Conservation (phyloP, 495 filamentous ascomycete species). For the Xylaria longipes region DNA sequence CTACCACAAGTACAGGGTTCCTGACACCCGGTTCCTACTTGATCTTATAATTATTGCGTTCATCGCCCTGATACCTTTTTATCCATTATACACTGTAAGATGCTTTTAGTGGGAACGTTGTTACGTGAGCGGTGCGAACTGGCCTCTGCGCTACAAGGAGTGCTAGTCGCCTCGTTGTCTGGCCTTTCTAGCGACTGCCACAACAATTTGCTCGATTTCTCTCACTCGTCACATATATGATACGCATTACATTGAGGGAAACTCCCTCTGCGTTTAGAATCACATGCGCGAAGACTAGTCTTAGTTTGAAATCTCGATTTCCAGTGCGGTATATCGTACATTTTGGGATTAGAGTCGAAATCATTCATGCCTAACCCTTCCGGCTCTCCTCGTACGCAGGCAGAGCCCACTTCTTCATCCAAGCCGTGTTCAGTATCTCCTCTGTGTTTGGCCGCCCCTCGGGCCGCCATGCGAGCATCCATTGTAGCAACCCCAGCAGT, state of each 20-base stretch:
- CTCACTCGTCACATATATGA: too few species aligned
- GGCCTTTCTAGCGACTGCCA: too few species aligned
- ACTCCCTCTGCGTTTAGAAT: not conserved
- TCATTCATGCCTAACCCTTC: not conserved
- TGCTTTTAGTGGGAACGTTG: too few species aligned
- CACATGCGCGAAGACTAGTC: not conserved
- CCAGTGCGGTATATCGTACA: not conserved
- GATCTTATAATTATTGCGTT: too few species aligned
- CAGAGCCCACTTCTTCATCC: slow-evolving; percentile 53
- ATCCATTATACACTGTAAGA: too few species aligned
- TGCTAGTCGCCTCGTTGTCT: too few species aligned
- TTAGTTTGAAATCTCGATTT: not conserved
- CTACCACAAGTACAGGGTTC: too few species aligned
- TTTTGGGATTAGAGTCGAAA: not conserved
- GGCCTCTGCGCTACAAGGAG: too few species aligned
- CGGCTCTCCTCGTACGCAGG: slow-evolving; percentile 39
- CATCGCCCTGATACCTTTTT: too few species aligned
- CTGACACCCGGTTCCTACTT: too few species aligned
- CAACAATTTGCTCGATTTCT: too few species aligned
- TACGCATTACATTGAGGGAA: not conserved
- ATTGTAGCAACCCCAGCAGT: slow-evolving; percentile 44
- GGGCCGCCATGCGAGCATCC: slow-evolving; percentile 52
- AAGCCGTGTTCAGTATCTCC: slow-evolving; percentile 45
- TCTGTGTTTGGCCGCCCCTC: slow-evolving; percentile 43
- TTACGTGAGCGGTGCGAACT: too few species aligned